A percentile compares a stretch with the other conserved stretches of the same genome.
Evolutionary conservation across 106 monocot species (phyloP).

Genomic region (Dendrobium nobile): DNA sequence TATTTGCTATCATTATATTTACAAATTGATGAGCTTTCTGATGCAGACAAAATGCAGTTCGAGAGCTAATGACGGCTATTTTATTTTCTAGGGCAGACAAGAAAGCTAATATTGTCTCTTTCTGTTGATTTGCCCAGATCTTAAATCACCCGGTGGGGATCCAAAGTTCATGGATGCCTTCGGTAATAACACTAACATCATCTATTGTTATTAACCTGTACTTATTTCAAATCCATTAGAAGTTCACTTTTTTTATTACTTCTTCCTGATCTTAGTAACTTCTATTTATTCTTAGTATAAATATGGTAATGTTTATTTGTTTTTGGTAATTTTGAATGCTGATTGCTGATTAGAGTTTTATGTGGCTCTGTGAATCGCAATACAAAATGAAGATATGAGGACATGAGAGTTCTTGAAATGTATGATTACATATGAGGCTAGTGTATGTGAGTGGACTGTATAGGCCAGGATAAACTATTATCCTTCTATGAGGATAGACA

Average conservation of each 20-base stretch:
- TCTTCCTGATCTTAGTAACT: neutral
- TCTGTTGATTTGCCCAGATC: slow-evolving; percentile 42
- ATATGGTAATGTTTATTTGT: neutral
- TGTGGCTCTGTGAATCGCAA: no score
- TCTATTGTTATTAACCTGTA: neutral
- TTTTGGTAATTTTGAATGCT: no score
- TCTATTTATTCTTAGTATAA: neutral
- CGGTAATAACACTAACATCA: slow-evolving; percentile 39
- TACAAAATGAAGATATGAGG: no score
- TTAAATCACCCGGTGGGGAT: slow-evolving; percentile 52
- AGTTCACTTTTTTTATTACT: neutral
- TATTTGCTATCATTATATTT: neutral
- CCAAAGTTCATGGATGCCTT: slow-evolving; percentile 70
- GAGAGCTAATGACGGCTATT: neutral
- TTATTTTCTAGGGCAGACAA: neutral
- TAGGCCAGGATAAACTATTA: no score
- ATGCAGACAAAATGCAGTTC: neutral
- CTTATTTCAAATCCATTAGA: neutral
- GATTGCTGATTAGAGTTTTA: no score
- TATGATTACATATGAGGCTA: no score
- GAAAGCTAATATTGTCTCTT: slow-evolving; percentile 5
- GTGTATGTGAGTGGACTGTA: no score
- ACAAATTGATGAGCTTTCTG: neutral
- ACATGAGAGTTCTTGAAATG: no score
- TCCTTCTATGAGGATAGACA: no score